A percentile compares a stretch with the other conserved stretches of the same genome.
phyloP scores from a whole-genome alignment of 1,284 basidiomycete species.

The Trametes sp. region DNA sequence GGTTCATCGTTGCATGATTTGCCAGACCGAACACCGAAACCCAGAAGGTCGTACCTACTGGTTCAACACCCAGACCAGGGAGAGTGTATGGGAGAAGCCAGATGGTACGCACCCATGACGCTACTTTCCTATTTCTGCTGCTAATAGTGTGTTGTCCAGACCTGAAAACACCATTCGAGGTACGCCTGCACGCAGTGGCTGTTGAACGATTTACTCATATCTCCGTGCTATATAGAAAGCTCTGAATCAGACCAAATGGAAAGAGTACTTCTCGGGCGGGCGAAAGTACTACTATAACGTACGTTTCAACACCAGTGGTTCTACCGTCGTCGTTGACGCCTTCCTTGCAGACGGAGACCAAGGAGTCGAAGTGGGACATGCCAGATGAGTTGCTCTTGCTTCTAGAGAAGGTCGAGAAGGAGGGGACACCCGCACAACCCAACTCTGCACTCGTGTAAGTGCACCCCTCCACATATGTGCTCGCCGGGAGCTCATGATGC shows the following conservation, averaged over 20 bases:
- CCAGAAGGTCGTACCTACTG: conserved; percentile 87
- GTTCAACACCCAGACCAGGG: conserved; percentile 81
- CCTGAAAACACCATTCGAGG: conserved; percentile 88
- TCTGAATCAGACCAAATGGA: conserved; percentile 89
- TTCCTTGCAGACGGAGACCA: conserved; percentile 69
- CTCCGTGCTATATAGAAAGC: conserved; percentile 62
- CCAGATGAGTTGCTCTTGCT: conserved; percentile 86
- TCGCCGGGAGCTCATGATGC: conserved; percentile 5
- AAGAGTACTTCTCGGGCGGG: conserved; percentile 90
- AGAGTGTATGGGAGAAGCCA: conserved; percentile 90
- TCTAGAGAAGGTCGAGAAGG: conserved; percentile 85
- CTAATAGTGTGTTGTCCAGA: conserved; percentile 49
- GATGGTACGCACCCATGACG: conserved; percentile 72
- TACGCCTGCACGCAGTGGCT: conserved; percentile 37
- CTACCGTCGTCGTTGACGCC: neutral
- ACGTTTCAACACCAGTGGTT: conserved; percentile 35
- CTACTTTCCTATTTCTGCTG: conserved; percentile 17
- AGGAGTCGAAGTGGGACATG: conserved; percentile 96
- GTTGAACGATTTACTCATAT: conserved; percentile 1
- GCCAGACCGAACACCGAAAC: conserved; percentile 80
- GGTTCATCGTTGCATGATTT: neutral
- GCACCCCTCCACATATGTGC: too few relatives aligned
- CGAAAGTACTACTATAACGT: conserved; percentile 95
- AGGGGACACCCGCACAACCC: conserved; percentile 50
- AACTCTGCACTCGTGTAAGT: conserved; percentile 40